phyloP scores from a whole-genome alignment of 768 basidiomycete genomes.

The Termitomyces bulborhizus region DNA sequence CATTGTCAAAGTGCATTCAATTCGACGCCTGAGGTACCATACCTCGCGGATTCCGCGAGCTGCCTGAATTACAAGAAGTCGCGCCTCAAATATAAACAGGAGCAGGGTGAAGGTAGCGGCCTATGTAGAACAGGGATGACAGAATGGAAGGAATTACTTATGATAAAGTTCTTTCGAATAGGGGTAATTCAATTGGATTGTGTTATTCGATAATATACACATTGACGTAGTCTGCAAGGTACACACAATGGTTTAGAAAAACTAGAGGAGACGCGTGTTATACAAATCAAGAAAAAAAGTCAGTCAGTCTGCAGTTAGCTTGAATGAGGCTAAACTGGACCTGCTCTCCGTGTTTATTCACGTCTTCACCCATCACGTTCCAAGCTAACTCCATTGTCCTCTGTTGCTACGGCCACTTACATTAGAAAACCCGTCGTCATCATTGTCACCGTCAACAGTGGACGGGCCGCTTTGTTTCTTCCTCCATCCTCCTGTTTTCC shows the following conservation, averaged over 20 bases:
- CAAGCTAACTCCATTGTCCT: neutral
- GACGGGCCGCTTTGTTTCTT: conserved; percentile 4
- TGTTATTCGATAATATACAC: neutral
- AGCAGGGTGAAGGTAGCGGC: too few species aligned
- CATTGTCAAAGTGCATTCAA: too few species aligned
- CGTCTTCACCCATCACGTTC: too few species aligned
- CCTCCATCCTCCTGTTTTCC: conserved; percentile 7
- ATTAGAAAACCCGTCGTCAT: conserved; percentile 4
- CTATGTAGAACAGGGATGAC: too few species aligned
- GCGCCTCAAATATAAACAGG: too few species aligned
- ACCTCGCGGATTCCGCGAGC: too few species aligned
- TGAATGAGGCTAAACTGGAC: neutral
- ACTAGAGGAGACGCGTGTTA: too few species aligned
- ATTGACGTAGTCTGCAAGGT: neutral
- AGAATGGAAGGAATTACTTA: too few species aligned
- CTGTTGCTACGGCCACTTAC: neutral
- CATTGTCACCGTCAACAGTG: neutral
- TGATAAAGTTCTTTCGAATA: neutral
- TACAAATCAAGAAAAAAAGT: neutral
- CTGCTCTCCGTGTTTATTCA: neutral
- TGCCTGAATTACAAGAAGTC: too few species aligned
- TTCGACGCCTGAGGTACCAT: too few species aligned
- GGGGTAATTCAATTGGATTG: too few species aligned
- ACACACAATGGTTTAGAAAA: neutral
- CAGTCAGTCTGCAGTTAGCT: neutral